Conservation (phyloP, 2,329 filamentous ascomycete species). For the Fusarium succisae region DNA sequence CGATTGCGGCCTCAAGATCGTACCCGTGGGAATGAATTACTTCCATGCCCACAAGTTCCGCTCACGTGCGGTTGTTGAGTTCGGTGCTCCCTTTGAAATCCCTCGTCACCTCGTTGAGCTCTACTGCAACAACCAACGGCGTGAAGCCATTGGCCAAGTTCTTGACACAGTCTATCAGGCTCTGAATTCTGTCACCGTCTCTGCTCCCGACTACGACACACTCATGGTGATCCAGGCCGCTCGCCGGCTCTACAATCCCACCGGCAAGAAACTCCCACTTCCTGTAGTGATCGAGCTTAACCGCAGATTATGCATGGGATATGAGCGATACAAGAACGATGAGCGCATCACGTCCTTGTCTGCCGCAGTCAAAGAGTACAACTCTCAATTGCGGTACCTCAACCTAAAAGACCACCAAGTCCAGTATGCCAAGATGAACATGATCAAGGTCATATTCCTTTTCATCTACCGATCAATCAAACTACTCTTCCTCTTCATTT, state of each 20-base stretch:
- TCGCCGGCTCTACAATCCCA: constrained; percentile 90
- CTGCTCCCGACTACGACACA: constrained; percentile 93
- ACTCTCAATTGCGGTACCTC: constrained; percentile 83
- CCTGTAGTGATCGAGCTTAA: constrained; percentile 96
- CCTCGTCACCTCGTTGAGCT: constrained; percentile 83
- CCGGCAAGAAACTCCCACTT: constrained; percentile 90
- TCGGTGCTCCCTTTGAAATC: constrained; percentile 88
- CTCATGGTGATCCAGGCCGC: constrained; percentile 97
- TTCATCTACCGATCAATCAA: constrained; percentile 84
- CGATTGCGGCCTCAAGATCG: constrained; percentile 89
- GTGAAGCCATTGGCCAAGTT: constrained; percentile 86
- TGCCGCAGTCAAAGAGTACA: constrained; percentile 83
- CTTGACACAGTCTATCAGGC: constrained; percentile 88
- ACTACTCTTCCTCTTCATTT: constrained; percentile 77
- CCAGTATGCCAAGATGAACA: constrained; percentile 86
- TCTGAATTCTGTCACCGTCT: constrained; percentile 88
- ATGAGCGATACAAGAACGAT: constrained; percentile 91
- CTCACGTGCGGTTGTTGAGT: constrained; percentile 94
- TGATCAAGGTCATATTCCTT: constrained; percentile 77
- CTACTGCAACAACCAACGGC: constrained; percentile 83
- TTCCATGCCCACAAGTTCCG: constrained; percentile 99
- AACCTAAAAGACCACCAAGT: constrained; percentile 95
- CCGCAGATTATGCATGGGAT: constrained; percentile 87
- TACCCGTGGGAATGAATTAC: constrained; percentile 99
- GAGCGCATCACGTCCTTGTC: constrained; percentile 81